Conservation (phyloP, 2,329 filamentous ascomycete genomes). For the Ceratocystis smalleyi region DNA sequence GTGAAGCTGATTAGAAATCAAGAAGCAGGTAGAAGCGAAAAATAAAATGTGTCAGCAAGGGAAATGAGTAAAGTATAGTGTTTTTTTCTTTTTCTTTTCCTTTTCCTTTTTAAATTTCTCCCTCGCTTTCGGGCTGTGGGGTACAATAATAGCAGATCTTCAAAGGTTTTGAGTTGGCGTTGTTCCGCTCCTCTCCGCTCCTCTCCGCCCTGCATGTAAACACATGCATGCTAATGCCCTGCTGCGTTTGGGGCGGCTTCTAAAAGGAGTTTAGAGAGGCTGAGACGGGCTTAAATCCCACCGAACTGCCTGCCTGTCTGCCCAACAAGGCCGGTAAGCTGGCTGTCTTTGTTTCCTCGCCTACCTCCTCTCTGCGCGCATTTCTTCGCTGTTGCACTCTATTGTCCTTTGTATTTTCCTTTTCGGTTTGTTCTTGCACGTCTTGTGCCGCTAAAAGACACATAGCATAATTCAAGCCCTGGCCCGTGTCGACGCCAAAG, state of each 20-base stretch:
- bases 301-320: not conserved
- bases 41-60: not conserved
- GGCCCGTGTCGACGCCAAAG: not conserved
- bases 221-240: not conserved
- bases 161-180: not conserved
- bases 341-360: not conserved
- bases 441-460: not conserved
- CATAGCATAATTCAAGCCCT: not conserved
- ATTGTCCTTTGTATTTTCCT: not conserved
- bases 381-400: no score
- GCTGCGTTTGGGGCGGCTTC: not conserved
- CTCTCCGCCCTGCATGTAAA: not conserved
- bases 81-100: not conserved
- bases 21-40: not conserved
- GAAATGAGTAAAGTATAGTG: not conserved
- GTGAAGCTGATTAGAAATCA: not conserved
- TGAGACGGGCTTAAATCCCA: not conserved
- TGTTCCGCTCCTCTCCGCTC: constrained; percentile 5
- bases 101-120: no score
- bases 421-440: not conserved
- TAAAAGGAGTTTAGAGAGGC: not conserved
- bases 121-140: not conserved
- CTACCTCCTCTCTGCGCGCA: not conserved
- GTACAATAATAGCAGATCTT: not conserved
- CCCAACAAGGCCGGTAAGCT: not conserved